Base-by-base conservation (phyloP, 1,284 basidiomycete species). In the Peniophora sp. region DNA sequence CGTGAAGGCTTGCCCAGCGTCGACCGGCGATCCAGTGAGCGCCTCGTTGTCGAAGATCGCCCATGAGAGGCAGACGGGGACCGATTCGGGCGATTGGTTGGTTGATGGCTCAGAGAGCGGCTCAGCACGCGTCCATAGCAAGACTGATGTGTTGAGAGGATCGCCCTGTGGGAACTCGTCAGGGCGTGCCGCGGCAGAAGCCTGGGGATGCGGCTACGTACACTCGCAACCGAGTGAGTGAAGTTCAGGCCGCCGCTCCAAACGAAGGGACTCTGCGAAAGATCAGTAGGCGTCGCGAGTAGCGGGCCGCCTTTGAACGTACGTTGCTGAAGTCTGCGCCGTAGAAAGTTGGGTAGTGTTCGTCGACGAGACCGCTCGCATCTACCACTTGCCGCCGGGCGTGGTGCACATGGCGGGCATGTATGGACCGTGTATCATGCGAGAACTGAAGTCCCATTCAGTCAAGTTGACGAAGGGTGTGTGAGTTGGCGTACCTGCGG, bases 121-220 rank as follows among this genome's bases (percentile, higher is more conserved):
- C 35, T 71, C 68, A 6, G 76, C 76, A 37, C 76, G 71, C 1
- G 82, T 84, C 82, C 82, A 85, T 14, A 85, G 72, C 32, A 85
- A 68, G 34, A 82, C 73, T 32, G 79, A 81, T 8, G 70, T 71
- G 55, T 79, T 76, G 47, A 78, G 75, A 3, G 82, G 81, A 57
- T 85, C 83, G 17, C 82, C 83, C 67, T 68, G 58, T 55, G 37
- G 58, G 51, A 46, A 56, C 52, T 18, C 42, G 1, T 53, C n/a
- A 14, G 47, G 34, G 48, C 8, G 17, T 24, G 23, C n/a, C n/a
- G n/a, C n/a, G n/a, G n/a, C 23, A 15, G 17, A 46, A 44, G 37
- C 34, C 41, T 41, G 32, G 47, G 15, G 17, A 11, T 23, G 24
- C 23, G 11, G 18, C 24, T 15, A 50, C 56, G 47, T 48, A 59